These are phyloP conservation scores for Pseudocercospora musae DNA, from an alignment of 2,329 filamentous ascomycete genomes.

Conservation along the genomic window DNA sequence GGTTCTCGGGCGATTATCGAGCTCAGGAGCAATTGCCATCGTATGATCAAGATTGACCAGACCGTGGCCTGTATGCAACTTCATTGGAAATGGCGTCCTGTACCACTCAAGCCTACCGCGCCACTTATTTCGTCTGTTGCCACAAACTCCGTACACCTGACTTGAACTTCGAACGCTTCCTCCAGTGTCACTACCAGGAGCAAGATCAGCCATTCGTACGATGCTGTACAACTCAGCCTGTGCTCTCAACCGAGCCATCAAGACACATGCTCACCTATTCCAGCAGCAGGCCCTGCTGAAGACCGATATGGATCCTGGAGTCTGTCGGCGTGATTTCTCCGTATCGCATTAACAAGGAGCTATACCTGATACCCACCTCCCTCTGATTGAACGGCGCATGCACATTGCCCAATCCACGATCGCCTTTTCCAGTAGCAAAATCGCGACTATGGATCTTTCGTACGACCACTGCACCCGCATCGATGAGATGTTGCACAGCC, in stretches of 20 bases:
- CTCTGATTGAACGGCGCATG: constrained; percentile 42
- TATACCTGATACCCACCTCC: constrained; percentile 39
- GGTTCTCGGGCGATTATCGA: constrained; percentile 47
- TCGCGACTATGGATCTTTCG: constrained; percentile 45
- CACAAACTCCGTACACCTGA: constrained; percentile 46
- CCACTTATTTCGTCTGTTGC: constrained; percentile 44
- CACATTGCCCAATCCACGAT: constrained; percentile 48
- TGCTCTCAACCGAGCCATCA: no score
- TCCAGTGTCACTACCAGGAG: constrained; percentile 49
- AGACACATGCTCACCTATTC: constrained; percentile 33
- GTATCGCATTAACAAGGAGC: background rate
- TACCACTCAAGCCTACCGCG: no score
- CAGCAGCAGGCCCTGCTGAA: constrained; percentile 46
- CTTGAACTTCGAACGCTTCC: constrained; percentile 50
- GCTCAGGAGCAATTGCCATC: constrained; percentile 46
- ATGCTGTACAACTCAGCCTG: background rate
- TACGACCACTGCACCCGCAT: constrained; percentile 53
- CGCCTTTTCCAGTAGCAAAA: constrained; percentile 41
- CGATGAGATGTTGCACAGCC: constrained; percentile 50
- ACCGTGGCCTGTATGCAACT: constrained; percentile 32
- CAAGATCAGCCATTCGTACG: constrained; percentile 48
- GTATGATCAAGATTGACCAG: constrained; percentile 46
- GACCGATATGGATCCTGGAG: constrained; percentile 43
- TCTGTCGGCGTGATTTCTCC: background rate
- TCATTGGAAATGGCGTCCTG: no score